These are phyloP conservation scores for Aegle marmelos DNA, from an alignment of 345 rosid genomes.

Conservation along the genomic window DNA sequence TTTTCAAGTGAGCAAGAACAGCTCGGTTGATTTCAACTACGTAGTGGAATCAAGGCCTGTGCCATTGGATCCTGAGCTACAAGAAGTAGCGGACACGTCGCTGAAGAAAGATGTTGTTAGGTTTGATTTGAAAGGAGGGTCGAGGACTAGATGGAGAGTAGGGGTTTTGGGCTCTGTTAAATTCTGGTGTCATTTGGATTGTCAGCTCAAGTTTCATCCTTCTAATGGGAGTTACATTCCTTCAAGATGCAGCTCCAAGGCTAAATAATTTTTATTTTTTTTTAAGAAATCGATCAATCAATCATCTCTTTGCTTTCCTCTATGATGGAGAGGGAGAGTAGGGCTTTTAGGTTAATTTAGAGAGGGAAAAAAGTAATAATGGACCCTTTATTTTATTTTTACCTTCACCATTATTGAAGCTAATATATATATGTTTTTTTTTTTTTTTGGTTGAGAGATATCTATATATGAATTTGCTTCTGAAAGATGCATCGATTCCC, in stretches of 20 bases:
- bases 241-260: constrained; percentile 55
- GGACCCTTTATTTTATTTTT: background rate
- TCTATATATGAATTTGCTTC: too few relatives aligned
- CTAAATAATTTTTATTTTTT: constrained; percentile 31
- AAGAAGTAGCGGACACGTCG: constrained; percentile 33
- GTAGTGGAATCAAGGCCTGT: constrained; percentile 58
- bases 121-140: constrained; percentile 63
- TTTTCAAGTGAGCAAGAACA: constrained; percentile 67
- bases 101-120: constrained; percentile 45
- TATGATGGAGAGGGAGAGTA: too few relatives aligned
- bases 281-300: too few relatives aligned
- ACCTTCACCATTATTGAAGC: background rate
- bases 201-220: constrained; percentile 57
- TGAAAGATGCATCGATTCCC: too few relatives aligned
- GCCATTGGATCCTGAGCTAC: constrained; percentile 45
- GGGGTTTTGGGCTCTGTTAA: constrained; percentile 62
- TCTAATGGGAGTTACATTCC: constrained; percentile 35
- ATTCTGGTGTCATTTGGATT: constrained; percentile 51
- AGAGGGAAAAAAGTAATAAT: too few relatives aligned
- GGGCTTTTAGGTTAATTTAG: background rate
- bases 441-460: too few relatives aligned
- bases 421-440: too few relatives aligned
- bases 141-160: constrained; percentile 66
- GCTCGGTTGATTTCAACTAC: constrained; percentile 33
- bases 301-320: too few relatives aligned